Conservation (phyloP, 2,329 filamentous ascomycete species). For the Atkinsonella hypoxylon region DNA sequence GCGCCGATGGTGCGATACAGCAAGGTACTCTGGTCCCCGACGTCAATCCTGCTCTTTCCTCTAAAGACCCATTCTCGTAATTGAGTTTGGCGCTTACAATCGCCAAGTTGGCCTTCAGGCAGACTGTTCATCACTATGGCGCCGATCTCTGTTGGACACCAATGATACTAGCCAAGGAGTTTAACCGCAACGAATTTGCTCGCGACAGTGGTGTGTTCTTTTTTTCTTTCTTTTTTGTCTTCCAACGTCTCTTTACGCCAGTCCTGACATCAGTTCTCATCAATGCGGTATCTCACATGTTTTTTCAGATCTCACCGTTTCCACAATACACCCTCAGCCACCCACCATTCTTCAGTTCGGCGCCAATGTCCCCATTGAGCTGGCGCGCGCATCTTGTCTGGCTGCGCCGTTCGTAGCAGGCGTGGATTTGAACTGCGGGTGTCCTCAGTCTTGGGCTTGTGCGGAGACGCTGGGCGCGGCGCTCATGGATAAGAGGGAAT, state of each 20-base stretch:
- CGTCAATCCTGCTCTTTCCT: neutral
- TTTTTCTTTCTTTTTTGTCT: neutral
- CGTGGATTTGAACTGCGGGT: conserved; percentile 62
- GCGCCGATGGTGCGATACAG: conserved; percentile 60
- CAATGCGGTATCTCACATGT: too few species aligned
- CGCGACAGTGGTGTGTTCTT: conserved; percentile 41
- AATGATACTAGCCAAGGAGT: conserved; percentile 60
- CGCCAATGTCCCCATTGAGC: conserved; percentile 46
- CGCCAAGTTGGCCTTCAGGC: conserved; percentile 52
- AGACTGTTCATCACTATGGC: conserved; percentile 52
- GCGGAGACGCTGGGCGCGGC: conserved; percentile 55
- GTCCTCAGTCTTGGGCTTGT: conserved; percentile 62
- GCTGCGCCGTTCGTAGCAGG: conserved; percentile 51
- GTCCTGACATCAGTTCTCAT: too few species aligned
- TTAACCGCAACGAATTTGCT: conserved; percentile 48
- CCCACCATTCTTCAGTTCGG: conserved; percentile 59
- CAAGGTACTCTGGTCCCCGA: conserved; percentile 28
- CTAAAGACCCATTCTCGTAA: neutral
- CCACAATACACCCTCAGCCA: conserved; percentile 37
- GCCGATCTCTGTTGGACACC: conserved; percentile 60
- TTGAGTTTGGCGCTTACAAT: conserved; percentile 6
- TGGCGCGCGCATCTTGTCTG: conserved; percentile 49
- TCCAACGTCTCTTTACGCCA: too few species aligned
- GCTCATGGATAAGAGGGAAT: conserved; percentile 52
- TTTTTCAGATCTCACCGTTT: conserved; percentile 45